Percentiles rank a stretch among this genome's conserved stretches.
Conservation (phyloP, 2,329 filamentous ascomycete genomes). For the Colletotrichum melonis region DNA sequence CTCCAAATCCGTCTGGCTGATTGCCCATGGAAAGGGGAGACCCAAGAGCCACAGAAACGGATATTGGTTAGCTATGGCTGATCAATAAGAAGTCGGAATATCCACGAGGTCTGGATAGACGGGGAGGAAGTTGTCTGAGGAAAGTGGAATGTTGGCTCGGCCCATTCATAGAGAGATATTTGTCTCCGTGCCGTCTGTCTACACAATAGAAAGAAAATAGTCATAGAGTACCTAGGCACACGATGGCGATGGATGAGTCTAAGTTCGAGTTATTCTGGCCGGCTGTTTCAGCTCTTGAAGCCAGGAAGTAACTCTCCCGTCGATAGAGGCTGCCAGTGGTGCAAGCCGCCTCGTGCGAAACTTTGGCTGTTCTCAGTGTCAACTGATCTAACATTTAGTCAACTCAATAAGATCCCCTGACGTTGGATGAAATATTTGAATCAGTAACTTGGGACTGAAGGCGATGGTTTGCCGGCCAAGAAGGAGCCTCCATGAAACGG, state of each 20-base stretch:
- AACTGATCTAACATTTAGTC: neutral
- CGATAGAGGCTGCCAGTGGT: slow-evolving; percentile 8
- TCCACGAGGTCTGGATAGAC: neutral
- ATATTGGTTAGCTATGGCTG: slow-evolving; percentile 7
- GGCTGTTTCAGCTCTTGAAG: slow-evolving; percentile 19
- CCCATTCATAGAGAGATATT: neutral
- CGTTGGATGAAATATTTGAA: neutral
- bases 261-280: neutral
- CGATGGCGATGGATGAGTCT: neutral
- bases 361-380: slow-evolving; percentile 1
- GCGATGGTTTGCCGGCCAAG: neutral
- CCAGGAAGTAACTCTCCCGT: neutral
- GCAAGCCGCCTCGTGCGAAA: neutral
- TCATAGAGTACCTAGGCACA: neutral
- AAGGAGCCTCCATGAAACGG: neutral
- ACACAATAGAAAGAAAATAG: neutral
- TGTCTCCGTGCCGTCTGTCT: slow-evolving; percentile 11
- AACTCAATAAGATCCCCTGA: neutral
- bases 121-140: neutral
- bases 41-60: neutral
- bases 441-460: neutral
- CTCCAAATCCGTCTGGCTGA: neutral
- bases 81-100: slow-evolving; percentile 1
- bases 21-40: neutral
- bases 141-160: neutral